These are phyloP conservation scores for Amanita polypyramis DNA, from an alignment of 768 basidiomycete genomes.

Conservation along the genomic window DNA sequence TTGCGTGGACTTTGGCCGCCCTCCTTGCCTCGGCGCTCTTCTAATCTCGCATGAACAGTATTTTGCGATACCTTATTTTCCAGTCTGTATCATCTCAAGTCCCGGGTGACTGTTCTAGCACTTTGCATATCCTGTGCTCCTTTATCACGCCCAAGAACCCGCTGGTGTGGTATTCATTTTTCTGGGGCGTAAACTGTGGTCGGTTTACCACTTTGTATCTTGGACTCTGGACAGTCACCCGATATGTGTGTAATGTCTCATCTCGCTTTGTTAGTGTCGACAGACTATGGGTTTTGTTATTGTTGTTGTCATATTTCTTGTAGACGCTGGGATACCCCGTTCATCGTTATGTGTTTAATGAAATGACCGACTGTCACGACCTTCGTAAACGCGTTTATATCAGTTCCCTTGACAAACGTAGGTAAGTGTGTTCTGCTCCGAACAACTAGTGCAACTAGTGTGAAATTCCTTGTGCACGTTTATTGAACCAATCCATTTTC, in stretches of 20 bases:
- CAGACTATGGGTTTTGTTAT: neutral
- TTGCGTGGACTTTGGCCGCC: neutral
- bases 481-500: too few relatives aligned
- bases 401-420: too few relatives aligned
- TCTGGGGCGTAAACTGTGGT: too few relatives aligned
- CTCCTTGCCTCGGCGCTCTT: neutral
- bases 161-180: too few relatives aligned
- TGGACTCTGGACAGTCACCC: neutral
- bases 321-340: neutral
- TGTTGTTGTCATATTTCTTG: neutral
- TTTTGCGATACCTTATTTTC: constrained; percentile 2
- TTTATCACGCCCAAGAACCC: too few relatives aligned
- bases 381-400: too few relatives aligned
- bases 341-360: too few relatives aligned
- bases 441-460: too few relatives aligned
- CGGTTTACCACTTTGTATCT: neutral
- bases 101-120: neutral
- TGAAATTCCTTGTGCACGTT: too few relatives aligned
- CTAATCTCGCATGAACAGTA: neutral
- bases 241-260: neutral
- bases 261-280: neutral
- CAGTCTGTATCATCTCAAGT: neutral
- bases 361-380: too few relatives aligned
- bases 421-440: too few relatives aligned
- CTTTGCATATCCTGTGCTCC: too few relatives aligned